These are phyloP conservation scores for Tardiomyces blankii DNA, from an alignment of 1,139 yeast species.

Conservation along the genomic window DNA sequence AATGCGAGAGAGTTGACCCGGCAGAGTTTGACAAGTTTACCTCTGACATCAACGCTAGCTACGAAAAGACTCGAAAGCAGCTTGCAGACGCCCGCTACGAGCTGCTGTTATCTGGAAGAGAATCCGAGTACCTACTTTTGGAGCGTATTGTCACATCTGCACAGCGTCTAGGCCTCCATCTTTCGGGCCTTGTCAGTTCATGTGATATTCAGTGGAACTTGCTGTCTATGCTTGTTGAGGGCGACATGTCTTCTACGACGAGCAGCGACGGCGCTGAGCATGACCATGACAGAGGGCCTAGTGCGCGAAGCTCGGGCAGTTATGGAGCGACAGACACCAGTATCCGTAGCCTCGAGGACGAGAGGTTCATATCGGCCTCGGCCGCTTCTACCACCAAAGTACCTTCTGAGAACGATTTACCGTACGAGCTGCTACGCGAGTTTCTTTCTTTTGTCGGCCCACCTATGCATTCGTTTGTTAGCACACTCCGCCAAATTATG, in stretches of 20 bases:
- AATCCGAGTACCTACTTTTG: slow-evolving; percentile 38
- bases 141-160: slow-evolving; percentile 40
- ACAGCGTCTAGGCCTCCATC: slow-evolving; percentile 41
- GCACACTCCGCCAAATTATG: slow-evolving; percentile 50
- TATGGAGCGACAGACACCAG: not conserved
- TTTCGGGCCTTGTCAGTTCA: slow-evolving; percentile 60
- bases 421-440: slow-evolving; percentile 37
- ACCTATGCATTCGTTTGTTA: slow-evolving; percentile 48
- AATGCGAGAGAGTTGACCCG: slow-evolving; percentile 36
- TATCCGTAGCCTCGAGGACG: too few relatives aligned
- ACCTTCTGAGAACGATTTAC: not conserved
- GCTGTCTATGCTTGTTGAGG: slow-evolving; percentile 19
- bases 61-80: slow-evolving; percentile 31
- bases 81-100: slow-evolving; percentile 60
- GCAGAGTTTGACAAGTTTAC: slow-evolving; percentile 31
- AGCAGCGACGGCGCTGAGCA: not conserved
- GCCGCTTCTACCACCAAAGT: not conserved
- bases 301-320: not conserved
- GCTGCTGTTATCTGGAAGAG: slow-evolving; percentile 42
- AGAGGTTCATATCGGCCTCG: not conserved
- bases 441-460: slow-evolving; percentile 65
- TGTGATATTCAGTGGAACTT: slow-evolving; percentile 55
- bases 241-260: not conserved
- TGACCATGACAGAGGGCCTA: not conserved
- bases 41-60: slow-evolving; percentile 31